Evolutionary conservation across 495 filamentous ascomycete species (phyloP).

Genomic region (Talaromyces liani): DNA sequence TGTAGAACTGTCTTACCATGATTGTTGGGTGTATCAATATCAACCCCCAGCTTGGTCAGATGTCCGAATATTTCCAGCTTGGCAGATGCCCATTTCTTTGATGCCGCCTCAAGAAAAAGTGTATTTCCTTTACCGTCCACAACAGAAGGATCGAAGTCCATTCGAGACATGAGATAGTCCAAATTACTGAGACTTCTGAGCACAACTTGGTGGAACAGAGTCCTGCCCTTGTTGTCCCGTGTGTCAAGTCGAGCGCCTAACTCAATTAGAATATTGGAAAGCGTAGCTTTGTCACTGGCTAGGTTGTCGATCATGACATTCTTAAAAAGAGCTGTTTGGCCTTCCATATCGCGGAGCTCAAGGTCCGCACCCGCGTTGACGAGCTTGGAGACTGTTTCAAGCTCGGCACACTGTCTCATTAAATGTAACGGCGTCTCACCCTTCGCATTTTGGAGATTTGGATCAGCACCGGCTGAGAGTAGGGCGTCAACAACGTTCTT

Average conservation of each 20-base stretch:
- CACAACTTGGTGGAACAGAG: slow-evolving; percentile 12
- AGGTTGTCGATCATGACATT: neutral
- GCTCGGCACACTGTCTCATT: neutral
- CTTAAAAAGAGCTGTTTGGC: slow-evolving; percentile 13
- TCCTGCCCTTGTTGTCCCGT: slow-evolving; percentile 19
- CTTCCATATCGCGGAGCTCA: slow-evolving; percentile 15
- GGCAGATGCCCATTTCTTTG: neutral
- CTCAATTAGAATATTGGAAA: slow-evolving; percentile 8
- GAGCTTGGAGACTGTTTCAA: slow-evolving; percentile 11
- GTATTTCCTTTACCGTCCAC: slow-evolving; percentile 14
- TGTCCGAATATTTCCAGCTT: neutral
- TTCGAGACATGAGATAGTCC: slow-evolving; percentile 9
- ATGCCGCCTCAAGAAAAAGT: slow-evolving; percentile 11
- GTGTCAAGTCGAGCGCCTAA: slow-evolving; percentile 16
- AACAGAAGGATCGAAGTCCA: slow-evolving; percentile 10
- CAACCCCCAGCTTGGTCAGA: slow-evolving; percentile 8
- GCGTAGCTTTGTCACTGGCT: neutral
- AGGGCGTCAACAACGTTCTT: slow-evolving; percentile 9
- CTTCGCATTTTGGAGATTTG: slow-evolving; percentile 13
- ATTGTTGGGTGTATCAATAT: slow-evolving; percentile 13
- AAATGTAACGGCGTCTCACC: slow-evolving; percentile 13
- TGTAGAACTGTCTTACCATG: slow-evolving; percentile 13
- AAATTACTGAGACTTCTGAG: slow-evolving; percentile 1
- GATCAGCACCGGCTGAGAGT: slow-evolving; percentile 13
- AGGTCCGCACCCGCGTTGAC: slow-evolving; percentile 15